Percentiles rank a stretch among this genome's conserved stretches.
phyloP scores from a whole-genome alignment of 2,329 filamentous ascomycete species.

The Pseudofabraea citricarpa region DNA sequence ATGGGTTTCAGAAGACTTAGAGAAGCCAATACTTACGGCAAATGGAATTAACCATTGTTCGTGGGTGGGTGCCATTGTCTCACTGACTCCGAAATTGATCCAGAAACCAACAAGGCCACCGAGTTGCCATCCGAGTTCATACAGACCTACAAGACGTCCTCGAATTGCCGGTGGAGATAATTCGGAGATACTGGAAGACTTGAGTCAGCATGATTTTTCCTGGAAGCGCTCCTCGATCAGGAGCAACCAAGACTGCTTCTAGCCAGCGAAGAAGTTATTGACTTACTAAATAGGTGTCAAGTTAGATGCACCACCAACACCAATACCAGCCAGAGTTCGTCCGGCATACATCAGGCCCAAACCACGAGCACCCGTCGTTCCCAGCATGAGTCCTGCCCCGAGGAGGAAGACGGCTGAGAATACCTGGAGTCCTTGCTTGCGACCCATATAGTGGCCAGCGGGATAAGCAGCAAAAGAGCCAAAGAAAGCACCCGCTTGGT shows the following conservation, averaged over 20 bases:
- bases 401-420: constrained; percentile 60
- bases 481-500: constrained; percentile 79
- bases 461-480: constrained; percentile 64
- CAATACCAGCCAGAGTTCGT: constrained; percentile 56
- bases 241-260: no score
- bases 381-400: constrained; percentile 68
- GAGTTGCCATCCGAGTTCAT: constrained; percentile 59
- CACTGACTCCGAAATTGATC: constrained; percentile 54
- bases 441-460: constrained; percentile 60
- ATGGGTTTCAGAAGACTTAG: no score
- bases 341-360: constrained; percentile 57
- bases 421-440: constrained; percentile 56
- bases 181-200: constrained; percentile 56
- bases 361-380: constrained; percentile 52
- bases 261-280: no score
- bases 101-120: constrained; percentile 58
- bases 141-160: constrained; percentile 59
- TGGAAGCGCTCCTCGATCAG: no score
- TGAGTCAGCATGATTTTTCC: constrained; percentile 16
- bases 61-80: constrained; percentile 38
- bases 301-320: constrained; percentile 39
- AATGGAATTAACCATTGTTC: constrained; percentile 61
- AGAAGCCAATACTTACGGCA: constrained; percentile 3
- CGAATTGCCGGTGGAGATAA: constrained; percentile 55
- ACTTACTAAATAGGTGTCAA: neutral